phyloP scores from a whole-genome alignment of 768 basidiomycete species.

The Podaxis rugospora region DNA sequence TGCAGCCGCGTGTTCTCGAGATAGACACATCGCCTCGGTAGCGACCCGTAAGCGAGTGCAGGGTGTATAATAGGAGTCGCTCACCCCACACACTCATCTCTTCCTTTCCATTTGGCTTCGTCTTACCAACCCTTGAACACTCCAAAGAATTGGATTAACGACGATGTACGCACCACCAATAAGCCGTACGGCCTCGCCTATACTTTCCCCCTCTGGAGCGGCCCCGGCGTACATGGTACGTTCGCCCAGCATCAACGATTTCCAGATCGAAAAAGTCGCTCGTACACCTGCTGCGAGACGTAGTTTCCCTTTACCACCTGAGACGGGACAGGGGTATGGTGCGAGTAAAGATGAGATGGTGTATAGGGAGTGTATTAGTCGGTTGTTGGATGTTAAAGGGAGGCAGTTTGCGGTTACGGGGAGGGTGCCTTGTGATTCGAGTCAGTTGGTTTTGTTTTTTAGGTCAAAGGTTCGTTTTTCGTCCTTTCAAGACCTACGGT shows the following conservation, averaged over 20 bases:
- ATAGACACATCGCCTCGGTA: background rate
- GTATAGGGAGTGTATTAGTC: slow-evolving; percentile 50
- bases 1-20: slow-evolving; percentile 12
- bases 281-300: slow-evolving; percentile 31
- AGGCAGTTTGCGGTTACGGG: slow-evolving; percentile 64
- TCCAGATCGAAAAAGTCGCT: slow-evolving; percentile 60
- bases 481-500: background rate
- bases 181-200: slow-evolving; percentile 13
- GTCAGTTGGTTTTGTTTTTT: slow-evolving; percentile 70
- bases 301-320: slow-evolving; percentile 25
- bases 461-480: slow-evolving; percentile 62
- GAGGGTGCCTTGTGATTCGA: slow-evolving; percentile 65
- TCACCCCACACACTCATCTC: background rate
- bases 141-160: background rate
- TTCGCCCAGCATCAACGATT: slow-evolving; percentile 44
- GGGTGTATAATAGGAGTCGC: slow-evolving; percentile 2
- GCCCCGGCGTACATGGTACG: slow-evolving; percentile 17
- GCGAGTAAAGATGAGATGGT: slow-evolving; percentile 40
- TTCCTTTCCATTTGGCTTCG: background rate
- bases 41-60: background rate
- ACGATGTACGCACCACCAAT: slow-evolving; percentile 14
- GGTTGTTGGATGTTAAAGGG: slow-evolving; percentile 54
- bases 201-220: background rate
- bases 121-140: background rate
- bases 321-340: slow-evolving; percentile 28